Base-by-base conservation (phyloP, 495 filamentous ascomycete genomes). In the Neurospora hispaniola region DNA sequence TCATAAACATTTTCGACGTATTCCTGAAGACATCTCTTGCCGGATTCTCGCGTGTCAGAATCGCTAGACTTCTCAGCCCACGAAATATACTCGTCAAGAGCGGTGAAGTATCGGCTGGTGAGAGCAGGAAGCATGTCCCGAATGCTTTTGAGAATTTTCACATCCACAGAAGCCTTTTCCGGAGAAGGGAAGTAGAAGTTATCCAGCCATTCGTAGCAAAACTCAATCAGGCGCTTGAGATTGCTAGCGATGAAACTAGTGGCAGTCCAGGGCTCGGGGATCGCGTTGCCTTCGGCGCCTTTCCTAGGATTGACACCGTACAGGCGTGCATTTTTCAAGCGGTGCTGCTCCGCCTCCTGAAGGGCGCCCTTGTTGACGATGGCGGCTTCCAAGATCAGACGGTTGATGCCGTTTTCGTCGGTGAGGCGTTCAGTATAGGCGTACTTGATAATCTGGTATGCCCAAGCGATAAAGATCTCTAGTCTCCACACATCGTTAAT, bases 261-360 rank as follows among this genome's bases (percentile, higher is more conserved):
- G 11, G 91, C 92, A 5, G 93, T 96, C 94, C 94, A 98, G 71
- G 92, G 89, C 68, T 92, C 89, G 20, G 91, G 89, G 20, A 97
- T 84, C 5, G 83, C 88, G 41, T 89, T 85, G 41, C 94, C 93
- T 73, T 93, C 88, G 68, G 90, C 82, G 31, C 94, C 75, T 69
- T 86, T 79, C 69, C 86, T 88, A 62, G 88, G 83, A 35, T 83
- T 82, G 11, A 98, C 85, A 40, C 92, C 92, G 77, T 97, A 99
- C 4, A 87, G 76, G 16, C 82, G 81, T 20, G 89, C 86, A 74
- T 93, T 90, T 42, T 86, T 83, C 46, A 86, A 82, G 40, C 96
- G 89, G 79, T 96, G 98, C 2, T 84, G 79, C 77, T 89, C 93
- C 7, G 92, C 94, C 5, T 89, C 90, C 73, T 91, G 87, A 39